Evolutionary conservation across 2,329 filamentous ascomycete species (phyloP), one percentile per base, ranked within the genome.

Genomic region (Blastomyces emzantsi): DNA sequence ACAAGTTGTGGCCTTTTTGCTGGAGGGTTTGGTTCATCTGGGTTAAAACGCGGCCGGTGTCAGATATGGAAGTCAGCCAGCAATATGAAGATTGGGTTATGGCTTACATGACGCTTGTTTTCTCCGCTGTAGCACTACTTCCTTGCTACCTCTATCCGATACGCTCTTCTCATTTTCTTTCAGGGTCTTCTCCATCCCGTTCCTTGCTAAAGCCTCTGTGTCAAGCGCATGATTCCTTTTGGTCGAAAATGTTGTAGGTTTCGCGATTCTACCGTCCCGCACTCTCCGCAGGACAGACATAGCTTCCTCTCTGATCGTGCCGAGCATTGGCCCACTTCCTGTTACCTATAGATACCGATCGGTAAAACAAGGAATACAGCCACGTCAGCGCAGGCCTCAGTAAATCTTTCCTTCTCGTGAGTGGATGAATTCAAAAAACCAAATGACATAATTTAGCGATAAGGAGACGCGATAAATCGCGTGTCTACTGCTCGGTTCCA

Each of bases 1-100:
- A 81, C 74, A 61, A 80, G 67, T 2, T 71, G 73, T 7, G 69
- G 65, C 1, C 54, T 63, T 68, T 66, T 61, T 28, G 13, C 4
- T 54, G 30, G 39, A 3, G 17, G 51, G 0, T 61, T 52, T 33
- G 11, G n/a, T 13, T 33, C 11, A 15, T 25, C 60, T 61, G 33
- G 30, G 15, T 19, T 30, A 30, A 41, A 19, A 2, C 41, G 41
- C 7, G 47, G 30, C 7, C 7, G 41, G 33, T 30, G 43, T 60
- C 28, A 60, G 58, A 60, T 28, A 47, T 33, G 15, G 15, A 25
- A 59, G 11, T 15, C 7, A 25, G 22, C 6, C 7, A 58, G 9
- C 19, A 43, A 4, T 17, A 39, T 19, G 49, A 52, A 30, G 49
- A 6, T 25, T 52, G 9, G 22, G 22, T 43, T 13, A 1, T 25